Percentiles rank a stretch among this genome's conserved stretches.
Conservation (phyloP, 2,329 filamentous ascomycete genomes). For the Thielaviopsis musarum region DNA sequence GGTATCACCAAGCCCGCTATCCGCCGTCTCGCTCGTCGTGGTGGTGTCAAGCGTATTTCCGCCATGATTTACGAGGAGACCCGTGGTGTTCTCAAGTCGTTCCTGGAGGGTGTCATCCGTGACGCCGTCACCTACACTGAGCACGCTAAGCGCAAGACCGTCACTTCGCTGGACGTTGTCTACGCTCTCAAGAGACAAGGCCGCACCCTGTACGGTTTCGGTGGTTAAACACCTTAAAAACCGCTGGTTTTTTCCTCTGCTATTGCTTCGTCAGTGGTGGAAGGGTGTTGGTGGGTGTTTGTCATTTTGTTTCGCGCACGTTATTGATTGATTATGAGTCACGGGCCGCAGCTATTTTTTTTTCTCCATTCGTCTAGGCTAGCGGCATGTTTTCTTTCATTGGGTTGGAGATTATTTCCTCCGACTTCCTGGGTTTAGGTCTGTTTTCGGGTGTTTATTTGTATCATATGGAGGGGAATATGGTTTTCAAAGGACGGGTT, state of each 20-base stretch:
- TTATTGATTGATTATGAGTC: slow-evolving; percentile 15
- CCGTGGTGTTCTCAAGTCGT: slow-evolving; percentile 60
- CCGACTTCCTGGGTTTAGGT: slow-evolving; percentile 22
- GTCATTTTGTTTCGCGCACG: slow-evolving; percentile 12
- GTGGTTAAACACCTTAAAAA: slow-evolving; percentile 43
- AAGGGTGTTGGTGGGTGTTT: slow-evolving; percentile 11
- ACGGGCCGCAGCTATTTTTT: slow-evolving; percentile 8
- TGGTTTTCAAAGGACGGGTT: slow-evolving; percentile 19
- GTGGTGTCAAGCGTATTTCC: slow-evolving; percentile 99
- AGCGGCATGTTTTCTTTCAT: slow-evolving; percentile 11
- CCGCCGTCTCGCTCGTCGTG: slow-evolving; percentile 95
- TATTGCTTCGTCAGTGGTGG: not conserved
- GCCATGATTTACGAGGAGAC: slow-evolving; percentile 80
- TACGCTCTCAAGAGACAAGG: slow-evolving; percentile 54
- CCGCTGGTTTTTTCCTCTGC: too few relatives aligned
- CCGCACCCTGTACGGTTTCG: slow-evolving; percentile 75
- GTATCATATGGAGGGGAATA: slow-evolving; percentile 26
- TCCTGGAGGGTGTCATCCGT: slow-evolving; percentile 61
- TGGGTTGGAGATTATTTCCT: slow-evolving; percentile 8
- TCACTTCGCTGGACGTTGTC: slow-evolving; percentile 52
- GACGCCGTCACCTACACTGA: slow-evolving; percentile 65
- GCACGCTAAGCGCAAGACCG: slow-evolving; percentile 69
- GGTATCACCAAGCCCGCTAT: slow-evolving; percentile 98
- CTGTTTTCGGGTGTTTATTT: slow-evolving; percentile 26
- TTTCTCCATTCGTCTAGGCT: not conserved